Evolutionary conservation across 208 protist species (phyloP).

Genomic region (Trichomonas tenax): DNA sequence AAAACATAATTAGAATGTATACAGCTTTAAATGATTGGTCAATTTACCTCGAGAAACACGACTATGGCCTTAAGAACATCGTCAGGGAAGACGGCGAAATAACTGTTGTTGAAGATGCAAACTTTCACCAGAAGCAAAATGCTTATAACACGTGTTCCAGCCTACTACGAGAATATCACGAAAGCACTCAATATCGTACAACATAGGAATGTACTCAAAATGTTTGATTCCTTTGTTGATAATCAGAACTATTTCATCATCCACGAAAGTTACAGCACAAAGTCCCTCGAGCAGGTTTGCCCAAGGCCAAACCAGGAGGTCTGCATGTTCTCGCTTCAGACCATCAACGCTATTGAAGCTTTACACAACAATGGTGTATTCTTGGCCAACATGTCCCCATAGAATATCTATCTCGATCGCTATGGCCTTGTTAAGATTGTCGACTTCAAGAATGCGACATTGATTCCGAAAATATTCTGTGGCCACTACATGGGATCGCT

Average conservation of each 20-base stretch:
- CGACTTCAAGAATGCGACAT: not conserved
- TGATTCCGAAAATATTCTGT: not conserved
- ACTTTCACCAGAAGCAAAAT: not conserved
- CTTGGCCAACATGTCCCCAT: not conserved
- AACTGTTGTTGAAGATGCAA: not conserved
- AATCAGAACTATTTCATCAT: not conserved
- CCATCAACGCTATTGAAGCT: not conserved
- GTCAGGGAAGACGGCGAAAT: no score
- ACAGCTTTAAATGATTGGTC: no score
- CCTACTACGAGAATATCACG: not conserved
- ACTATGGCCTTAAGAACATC: no score
- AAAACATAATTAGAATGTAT: no score
- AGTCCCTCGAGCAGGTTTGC: not conserved
- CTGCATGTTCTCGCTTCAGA: not conserved
- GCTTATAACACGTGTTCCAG: not conserved
- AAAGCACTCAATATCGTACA: not conserved
- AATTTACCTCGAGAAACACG: no score
- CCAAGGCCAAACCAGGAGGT: not conserved
- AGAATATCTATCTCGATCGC: not conserved
- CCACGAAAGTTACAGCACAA: not conserved
- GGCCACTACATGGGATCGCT: no score
- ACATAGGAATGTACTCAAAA: not conserved
- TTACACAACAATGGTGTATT: not conserved
- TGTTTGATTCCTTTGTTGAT: not conserved
- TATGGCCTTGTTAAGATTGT: not conserved